Percentiles rank a stretch among this genome's conserved stretches.
Conservation (phyloP, 257 asterid genomes). For the Solanum virginianum region DNA sequence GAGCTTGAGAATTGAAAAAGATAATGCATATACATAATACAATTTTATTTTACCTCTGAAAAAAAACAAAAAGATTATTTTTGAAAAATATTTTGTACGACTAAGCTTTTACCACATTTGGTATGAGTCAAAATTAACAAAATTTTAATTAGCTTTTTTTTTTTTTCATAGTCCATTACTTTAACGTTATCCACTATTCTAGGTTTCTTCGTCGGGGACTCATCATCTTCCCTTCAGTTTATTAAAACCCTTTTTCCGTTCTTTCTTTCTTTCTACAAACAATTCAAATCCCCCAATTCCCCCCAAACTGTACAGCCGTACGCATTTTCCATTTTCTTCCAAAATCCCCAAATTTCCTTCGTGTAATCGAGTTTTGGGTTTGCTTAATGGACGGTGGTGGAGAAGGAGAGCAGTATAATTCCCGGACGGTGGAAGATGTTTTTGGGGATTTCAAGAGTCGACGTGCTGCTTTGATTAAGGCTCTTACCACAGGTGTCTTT, state of each 20-base stretch:
- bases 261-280: background rate
- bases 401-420: conserved; percentile 15
- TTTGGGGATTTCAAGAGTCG: conserved; percentile 42
- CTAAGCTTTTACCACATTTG: too few relatives aligned
- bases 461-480: conserved; percentile 41
- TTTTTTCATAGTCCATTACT: background rate
- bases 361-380: background rate
- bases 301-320: background rate
- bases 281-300: background rate
- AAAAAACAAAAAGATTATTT: too few relatives aligned
- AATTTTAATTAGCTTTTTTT: background rate
- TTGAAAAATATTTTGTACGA: too few relatives aligned
- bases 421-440: conserved; percentile 44
- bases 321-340: background rate
- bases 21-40: too few relatives aligned
- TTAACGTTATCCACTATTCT: background rate
- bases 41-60: too few relatives aligned
- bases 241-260: background rate
- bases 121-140: too few relatives aligned
- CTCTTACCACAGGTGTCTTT: conserved; percentile 33
- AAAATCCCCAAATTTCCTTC: background rate
- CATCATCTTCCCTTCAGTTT: background rate
- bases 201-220: background rate
- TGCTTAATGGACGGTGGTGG: conserved; percentile 11
- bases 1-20: too few relatives aligned